These are phyloP conservation scores for Choanephora cucurbitarum DNA, from an alignment of 371 early-diverging fungal genomes.

Conservation along the genomic window DNA sequence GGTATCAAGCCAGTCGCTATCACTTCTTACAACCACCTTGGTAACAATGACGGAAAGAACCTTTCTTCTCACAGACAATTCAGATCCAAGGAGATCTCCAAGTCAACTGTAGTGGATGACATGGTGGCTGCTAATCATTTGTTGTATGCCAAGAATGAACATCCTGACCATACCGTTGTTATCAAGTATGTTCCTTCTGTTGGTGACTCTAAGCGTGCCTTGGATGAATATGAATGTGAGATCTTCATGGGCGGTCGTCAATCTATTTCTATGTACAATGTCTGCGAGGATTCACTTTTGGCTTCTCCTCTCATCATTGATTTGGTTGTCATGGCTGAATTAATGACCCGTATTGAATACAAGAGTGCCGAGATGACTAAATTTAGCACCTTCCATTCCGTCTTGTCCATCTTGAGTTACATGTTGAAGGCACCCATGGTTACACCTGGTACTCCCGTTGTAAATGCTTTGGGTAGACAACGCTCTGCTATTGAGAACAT, in stretches of 20 bases:
- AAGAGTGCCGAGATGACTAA: constrained; percentile 64
- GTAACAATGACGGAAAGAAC: constrained; percentile 99
- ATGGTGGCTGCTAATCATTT: constrained; percentile 94
- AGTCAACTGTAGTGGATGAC: constrained; percentile 97
- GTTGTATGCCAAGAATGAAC: constrained; percentile 85
- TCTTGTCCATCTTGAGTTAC: constrained; percentile 86
- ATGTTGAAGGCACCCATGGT: constrained; percentile 95
- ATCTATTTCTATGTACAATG: constrained; percentile 95
- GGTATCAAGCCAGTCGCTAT: constrained; percentile 98
- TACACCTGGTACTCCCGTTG: constrained; percentile 88
- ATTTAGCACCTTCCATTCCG: constrained; percentile 88
- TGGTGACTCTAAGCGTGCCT: constrained; percentile 95
- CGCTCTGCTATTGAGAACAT: constrained; percentile 95
- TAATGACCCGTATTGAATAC: constrained; percentile 95
- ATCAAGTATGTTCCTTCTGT: constrained; percentile 98
- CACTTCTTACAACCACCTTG: constrained; percentile 97
- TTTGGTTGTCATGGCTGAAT: constrained; percentile 89
- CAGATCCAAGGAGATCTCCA: constrained; percentile 97
- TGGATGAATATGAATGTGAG: constrained; percentile 97
- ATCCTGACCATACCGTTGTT: constrained; percentile 95
- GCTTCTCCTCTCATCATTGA: constrained; percentile 97
- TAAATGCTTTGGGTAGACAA: constrained; percentile 94
- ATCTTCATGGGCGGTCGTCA: constrained; percentile 98
- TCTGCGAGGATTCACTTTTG: constrained; percentile 97
- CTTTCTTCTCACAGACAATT: constrained; percentile 96